Base-by-base conservation (phyloP, 345 rosid species). In the Ceriops zippeliana region DNA sequence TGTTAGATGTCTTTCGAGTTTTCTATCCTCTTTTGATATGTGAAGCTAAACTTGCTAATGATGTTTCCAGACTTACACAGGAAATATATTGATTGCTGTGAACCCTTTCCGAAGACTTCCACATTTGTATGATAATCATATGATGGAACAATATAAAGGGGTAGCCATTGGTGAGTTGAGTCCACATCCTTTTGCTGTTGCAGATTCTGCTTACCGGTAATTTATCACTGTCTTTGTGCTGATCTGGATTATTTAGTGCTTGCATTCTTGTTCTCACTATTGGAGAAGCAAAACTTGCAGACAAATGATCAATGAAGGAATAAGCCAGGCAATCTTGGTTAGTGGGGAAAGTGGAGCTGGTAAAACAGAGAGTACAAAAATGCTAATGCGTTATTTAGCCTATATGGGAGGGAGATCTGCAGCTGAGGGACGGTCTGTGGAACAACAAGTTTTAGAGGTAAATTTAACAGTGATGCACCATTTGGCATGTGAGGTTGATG, bases 341-440 rank as follows among this genome's bases (percentile, higher is more conserved):
- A 95, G 98, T 63, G 99, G 99, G 62, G 99, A 95, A 80, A 95
- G 99, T 84, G 99, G 99, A 27, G 99, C 99, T 6, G 98, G 99
- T 76, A 95, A 95, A 86, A 95, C 99, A 1, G 99, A 95, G 79
- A 95, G 96, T 75, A 95, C 99, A 56, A 95, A 95, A 80, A 83
- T 78, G 84, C 98, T 95, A 49, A 95, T 95, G 99, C 86, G 86
- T 21, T 91, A 91, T 85, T 95, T 95, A 79, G 99, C 99, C 65
- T 90, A 83, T 73, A 95, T 91, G 98, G 99, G 99, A 66, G 99
- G 99, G 26, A 89, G 88, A 84, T 88, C 91, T 80, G 96, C 74
- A 52, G 46, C 82, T 28, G 99, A 90, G 77, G 99, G 92, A 68
- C 86, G 98, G 71, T 83, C 87, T 69, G 99, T 95, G 62, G 99